phyloP scores from a whole-genome alignment of 73 alveolate genomes.

The Paraurostyla sp. region DNA sequence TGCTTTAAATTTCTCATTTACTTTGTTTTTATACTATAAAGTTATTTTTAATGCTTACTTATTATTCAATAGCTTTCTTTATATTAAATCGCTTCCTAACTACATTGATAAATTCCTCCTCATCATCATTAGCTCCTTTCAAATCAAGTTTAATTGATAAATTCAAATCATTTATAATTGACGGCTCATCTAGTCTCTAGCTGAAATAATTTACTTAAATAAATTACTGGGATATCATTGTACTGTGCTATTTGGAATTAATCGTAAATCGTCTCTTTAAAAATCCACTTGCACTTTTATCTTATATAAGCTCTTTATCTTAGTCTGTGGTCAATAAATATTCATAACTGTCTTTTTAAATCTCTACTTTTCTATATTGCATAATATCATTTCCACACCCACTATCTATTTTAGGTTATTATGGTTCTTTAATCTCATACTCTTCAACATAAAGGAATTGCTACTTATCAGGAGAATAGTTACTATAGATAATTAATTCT shows the following conservation, averaged over 20 bases:
- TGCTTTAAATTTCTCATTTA: background rate
- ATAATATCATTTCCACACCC: background rate
- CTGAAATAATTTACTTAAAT: too few relatives aligned
- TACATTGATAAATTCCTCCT: background rate
- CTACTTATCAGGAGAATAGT: background rate
- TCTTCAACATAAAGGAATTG: background rate
- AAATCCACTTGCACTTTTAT: too few relatives aligned
- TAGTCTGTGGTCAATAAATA: too few relatives aligned
- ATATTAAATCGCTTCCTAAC: background rate
- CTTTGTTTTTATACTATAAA: background rate
- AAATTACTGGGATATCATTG: too few relatives aligned
- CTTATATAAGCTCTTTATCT: too few relatives aligned
- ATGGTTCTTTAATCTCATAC: background rate
- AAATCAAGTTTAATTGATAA: background rate
- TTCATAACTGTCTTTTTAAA: background rate
- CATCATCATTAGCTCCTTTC: constrained; percentile 33
- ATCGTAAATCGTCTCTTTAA: too few relatives aligned
- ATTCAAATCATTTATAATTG: too few relatives aligned
- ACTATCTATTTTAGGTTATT: background rate
- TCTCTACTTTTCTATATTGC: background rate
- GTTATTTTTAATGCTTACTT: background rate
- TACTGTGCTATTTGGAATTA: too few relatives aligned
- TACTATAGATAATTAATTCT: background rate
- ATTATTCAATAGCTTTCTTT: background rate
- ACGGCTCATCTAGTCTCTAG: too few relatives aligned